A percentile compares a stretch with the other conserved stretches of the same genome.
phyloP scores from a whole-genome alignment of 1,139 yeast species.

The Protomyces pachydermus region DNA sequence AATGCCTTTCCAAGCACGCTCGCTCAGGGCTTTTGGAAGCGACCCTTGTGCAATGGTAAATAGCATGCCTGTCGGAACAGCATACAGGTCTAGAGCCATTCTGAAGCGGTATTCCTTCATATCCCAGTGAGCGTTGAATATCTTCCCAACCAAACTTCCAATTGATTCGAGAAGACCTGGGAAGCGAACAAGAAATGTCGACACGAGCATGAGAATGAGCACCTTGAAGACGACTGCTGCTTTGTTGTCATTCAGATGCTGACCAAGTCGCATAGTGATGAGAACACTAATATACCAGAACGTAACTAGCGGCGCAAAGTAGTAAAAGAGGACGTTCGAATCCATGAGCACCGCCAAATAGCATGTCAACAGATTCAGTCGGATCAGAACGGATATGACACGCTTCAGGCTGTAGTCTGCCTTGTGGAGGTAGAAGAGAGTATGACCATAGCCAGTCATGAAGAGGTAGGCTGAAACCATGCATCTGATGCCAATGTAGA shows the following conservation, averaged over 20 bases:
- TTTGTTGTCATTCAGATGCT: conserved; percentile 31
- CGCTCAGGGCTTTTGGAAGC: conserved; percentile 17
- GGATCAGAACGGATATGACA: conserved; percentile 34
- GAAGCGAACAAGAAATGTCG: conserved; percentile 30
- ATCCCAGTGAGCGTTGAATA: conserved; percentile 34
- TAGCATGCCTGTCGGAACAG: conserved; percentile 35
- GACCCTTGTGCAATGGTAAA: conserved; percentile 31
- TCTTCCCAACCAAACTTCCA: conserved; percentile 31
- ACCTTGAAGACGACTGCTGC: conserved; percentile 32
- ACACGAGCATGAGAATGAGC: conserved; percentile 28
- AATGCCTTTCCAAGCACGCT: conserved; percentile 6
- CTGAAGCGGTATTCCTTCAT: conserved; percentile 36
- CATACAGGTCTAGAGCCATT: conserved; percentile 34
- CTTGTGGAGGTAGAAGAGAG: conserved; percentile 34
- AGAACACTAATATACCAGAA: conserved; percentile 35
- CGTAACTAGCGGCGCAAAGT: conserved; percentile 35
- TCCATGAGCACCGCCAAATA: conserved; percentile 35
- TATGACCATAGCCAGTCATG: conserved; percentile 36
- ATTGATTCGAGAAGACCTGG: conserved; percentile 33
- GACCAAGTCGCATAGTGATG: conserved; percentile 32
- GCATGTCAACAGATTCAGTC: conserved; percentile 34
- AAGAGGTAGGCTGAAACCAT: conserved; percentile 36
- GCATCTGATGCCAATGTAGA: conserved; percentile 35
- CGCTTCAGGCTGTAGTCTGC: conserved; percentile 34
- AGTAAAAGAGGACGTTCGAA: conserved; percentile 35